Conservation (phyloP, 257 asterid species). For the Ilex aquifolium region DNA sequence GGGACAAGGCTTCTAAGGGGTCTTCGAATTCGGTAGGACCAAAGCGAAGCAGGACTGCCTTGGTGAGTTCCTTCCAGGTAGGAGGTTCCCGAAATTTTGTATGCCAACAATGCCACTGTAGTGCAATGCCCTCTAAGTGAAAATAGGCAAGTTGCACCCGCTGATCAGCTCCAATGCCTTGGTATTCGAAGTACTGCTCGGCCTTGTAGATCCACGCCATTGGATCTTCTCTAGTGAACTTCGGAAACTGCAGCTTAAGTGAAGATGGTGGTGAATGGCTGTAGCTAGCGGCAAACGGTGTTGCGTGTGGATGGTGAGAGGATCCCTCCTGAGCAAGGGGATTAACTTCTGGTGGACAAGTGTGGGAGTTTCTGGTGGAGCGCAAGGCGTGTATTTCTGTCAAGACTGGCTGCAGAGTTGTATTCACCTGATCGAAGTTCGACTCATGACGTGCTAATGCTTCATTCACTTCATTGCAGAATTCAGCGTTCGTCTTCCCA, state of each 20-base stretch:
- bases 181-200: neutral
- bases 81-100: neutral
- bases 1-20: neutral
- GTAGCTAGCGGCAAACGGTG: neutral
- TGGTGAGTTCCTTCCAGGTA: neutral
- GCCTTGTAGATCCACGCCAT: neutral
- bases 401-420: neutral
- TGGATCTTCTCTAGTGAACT: neutral
- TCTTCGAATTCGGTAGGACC: neutral
- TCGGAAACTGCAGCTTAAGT: neutral
- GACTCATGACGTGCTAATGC: neutral
- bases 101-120: neutral
- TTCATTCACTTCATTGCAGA: neutral
- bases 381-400: neutral
- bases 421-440: neutral
- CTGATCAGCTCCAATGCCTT: neutral
- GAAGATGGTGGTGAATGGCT: neutral
- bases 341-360: neutral
- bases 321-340: neutral
- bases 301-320: neutral
- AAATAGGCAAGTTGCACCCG: neutral
- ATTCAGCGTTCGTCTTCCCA: neutral
- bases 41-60: neutral
- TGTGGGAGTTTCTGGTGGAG: neutral
- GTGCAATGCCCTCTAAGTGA: neutral